phyloP scores from a whole-genome alignment of 1,284 basidiomycete genomes.

The Moesziomyces parantarcticus region DNA sequence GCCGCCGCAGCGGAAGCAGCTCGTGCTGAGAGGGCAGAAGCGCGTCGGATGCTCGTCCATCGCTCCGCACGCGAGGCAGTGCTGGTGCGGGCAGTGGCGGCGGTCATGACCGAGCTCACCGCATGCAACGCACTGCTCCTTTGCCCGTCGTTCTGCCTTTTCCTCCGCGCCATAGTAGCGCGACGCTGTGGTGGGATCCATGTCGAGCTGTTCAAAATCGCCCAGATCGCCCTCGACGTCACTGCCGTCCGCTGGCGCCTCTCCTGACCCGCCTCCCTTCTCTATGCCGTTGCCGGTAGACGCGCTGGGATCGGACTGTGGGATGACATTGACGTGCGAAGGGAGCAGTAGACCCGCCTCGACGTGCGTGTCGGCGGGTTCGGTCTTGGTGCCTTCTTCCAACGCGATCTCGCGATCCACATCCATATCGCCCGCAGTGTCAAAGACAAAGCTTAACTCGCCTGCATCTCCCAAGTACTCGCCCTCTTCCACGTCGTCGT shows the following conservation, averaged over 20 bases:
- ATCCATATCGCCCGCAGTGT: conserved; percentile 44
- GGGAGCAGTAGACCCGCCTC: conserved; percentile 39
- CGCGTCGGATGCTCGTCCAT: conserved; percentile 84
- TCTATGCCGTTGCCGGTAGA: background rate
- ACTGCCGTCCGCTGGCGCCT: conserved; percentile 5
- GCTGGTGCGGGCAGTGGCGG: conserved; percentile 52
- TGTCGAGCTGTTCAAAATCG: conserved; percentile 53
- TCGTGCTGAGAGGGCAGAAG: conserved; percentile 83
- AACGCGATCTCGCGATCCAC: conserved; percentile 36
- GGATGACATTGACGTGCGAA: conserved; percentile 30
- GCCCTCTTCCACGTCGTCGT: conserved; percentile 4
- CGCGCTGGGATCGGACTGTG: background rate
- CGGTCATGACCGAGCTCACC: conserved; percentile 57
- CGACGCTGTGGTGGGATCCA: conserved; percentile 36
- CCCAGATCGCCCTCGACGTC: conserved; percentile 44
- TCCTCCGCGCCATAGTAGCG: conserved; percentile 59
- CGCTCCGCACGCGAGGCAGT: conserved; percentile 89
- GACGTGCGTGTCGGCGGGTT: conserved; percentile 19
- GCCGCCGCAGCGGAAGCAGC: conserved; percentile 86
- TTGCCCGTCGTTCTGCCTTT: conserved; percentile 41
- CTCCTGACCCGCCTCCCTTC: no score
- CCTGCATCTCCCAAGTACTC: conserved; percentile 13
- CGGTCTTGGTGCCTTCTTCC: conserved; percentile 22
- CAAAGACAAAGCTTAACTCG: conserved; percentile 44
- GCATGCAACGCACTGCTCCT: conserved; percentile 51